Conservation (phyloP, 202 grass and related monocot genomes). For the Tripidium arundinaceum region DNA sequence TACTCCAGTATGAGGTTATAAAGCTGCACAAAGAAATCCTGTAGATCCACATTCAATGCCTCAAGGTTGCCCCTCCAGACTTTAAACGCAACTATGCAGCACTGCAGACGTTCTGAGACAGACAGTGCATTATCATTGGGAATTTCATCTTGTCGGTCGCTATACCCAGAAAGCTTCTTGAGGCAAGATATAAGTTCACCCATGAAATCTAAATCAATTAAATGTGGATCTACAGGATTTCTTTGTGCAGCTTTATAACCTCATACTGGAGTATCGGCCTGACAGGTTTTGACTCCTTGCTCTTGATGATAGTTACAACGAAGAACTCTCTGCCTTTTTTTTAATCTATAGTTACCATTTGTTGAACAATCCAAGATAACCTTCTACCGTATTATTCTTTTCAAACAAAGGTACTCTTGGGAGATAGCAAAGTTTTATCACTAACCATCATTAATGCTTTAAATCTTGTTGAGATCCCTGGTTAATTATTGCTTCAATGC, state of each 20-base stretch:
- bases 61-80: slow-evolving; percentile 92
- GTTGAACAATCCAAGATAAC: neutral
- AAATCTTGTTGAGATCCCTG: too few relatives aligned
- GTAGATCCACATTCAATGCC: slow-evolving; percentile 80
- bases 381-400: neutral
- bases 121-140: slow-evolving; percentile 43
- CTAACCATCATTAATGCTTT: neutral
- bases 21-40: slow-evolving; percentile 89
- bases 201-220: slow-evolving; percentile 97
- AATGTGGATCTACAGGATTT: slow-evolving; percentile 92
- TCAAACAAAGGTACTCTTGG: neutral
- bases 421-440: neutral
- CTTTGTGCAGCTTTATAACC: slow-evolving; percentile 89
- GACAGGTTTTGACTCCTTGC: slow-evolving; percentile 51
- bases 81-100: slow-evolving; percentile 90
- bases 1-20: slow-evolving; percentile 95
- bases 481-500: neutral
- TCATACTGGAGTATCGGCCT: slow-evolving; percentile 86
- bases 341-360: neutral
- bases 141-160: slow-evolving; percentile 29
- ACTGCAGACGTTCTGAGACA: slow-evolving; percentile 79
- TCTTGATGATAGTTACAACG: neutral
- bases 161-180: slow-evolving; percentile 81
- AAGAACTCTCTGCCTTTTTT: neutral
- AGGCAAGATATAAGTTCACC: slow-evolving; percentile 80